phyloP scores from a whole-genome alignment of 139 green algal species.

The Dunaliella primolecta region DNA sequence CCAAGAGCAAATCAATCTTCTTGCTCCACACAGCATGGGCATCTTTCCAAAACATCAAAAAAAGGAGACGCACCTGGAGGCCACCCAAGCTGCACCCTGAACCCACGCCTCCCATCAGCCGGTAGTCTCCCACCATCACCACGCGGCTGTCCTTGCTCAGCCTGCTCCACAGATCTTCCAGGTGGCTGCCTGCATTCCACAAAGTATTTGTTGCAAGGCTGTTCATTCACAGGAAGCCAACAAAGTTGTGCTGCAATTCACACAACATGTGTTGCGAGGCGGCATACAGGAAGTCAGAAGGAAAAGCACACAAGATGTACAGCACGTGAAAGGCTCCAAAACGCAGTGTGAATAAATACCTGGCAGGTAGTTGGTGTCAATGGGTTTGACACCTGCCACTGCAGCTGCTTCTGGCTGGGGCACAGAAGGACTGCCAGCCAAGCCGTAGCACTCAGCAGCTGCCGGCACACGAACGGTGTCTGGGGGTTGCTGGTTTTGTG shows the following conservation, averaged over 20 bases:
- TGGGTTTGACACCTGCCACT: neutral
- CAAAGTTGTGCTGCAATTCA: too few species aligned
- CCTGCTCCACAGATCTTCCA: neutral
- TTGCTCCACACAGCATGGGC: too few species aligned
- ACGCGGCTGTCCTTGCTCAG: neutral
- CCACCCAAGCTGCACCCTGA: neutral
- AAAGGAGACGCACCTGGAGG: neutral
- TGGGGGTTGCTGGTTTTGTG: neutral
- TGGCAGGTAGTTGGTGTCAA: neutral
- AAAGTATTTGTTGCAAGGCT: too few species aligned
- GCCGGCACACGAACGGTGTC: neutral
- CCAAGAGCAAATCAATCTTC: too few species aligned
- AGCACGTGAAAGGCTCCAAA: too few species aligned
- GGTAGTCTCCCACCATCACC: neutral
- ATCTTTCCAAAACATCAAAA: too few species aligned
- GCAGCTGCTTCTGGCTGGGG: neutral
- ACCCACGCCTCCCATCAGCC: neutral
- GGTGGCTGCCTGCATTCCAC: too few species aligned
- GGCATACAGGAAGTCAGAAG: too few species aligned
- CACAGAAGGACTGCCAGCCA: neutral
- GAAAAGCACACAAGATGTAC: too few species aligned
- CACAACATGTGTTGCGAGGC: too few species aligned
- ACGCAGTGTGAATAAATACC: too few species aligned
- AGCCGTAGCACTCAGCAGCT: slow-evolving; percentile 20
- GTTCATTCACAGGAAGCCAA: too few species aligned